Conservation (phyloP, 1,284 basidiomycete species). For the Rhodotorula sp. region DNA sequence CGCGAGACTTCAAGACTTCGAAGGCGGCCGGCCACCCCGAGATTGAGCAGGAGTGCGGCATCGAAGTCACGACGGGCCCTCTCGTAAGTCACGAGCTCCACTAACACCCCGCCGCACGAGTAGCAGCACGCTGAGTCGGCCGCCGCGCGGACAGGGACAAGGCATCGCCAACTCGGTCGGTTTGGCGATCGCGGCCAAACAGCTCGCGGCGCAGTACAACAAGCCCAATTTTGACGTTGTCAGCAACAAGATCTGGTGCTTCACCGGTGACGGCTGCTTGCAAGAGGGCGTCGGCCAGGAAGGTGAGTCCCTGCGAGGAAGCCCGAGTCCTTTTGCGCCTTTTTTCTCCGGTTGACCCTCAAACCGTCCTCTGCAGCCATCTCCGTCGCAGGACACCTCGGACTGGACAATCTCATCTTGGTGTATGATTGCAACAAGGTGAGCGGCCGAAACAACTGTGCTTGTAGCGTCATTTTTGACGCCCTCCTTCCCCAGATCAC, state of each 20-base stretch:
- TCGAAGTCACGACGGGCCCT: constrained; percentile 95
- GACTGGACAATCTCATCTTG: constrained; percentile 87
- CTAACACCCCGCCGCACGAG: neutral
- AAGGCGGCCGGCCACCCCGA: constrained; percentile 59
- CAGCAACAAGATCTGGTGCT: constrained; percentile 76
- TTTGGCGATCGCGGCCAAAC: constrained; percentile 86
- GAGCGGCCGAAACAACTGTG: neutral
- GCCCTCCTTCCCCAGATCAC: constrained; percentile 63
- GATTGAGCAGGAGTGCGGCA: constrained; percentile 78
- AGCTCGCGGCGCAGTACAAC: constrained; percentile 85
- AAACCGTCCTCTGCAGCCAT: constrained; percentile 72
- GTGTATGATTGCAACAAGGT: constrained; percentile 81
- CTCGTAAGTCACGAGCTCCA: constrained; percentile 54
- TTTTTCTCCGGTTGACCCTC: neutral
- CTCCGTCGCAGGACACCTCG: constrained; percentile 84
- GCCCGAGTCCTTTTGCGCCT: constrained; percentile 3
- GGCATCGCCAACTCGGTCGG: constrained; percentile 90
- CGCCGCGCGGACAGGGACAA: constrained; percentile 56
- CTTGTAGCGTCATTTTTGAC: neutral
- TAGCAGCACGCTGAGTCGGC: too few relatives aligned
- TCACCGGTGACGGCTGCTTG: constrained; percentile 90
- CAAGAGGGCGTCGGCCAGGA: constrained; percentile 93
- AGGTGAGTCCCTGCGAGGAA: constrained; percentile 57
- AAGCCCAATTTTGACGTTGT: constrained; percentile 78
- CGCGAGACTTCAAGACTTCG: constrained; percentile 81